Evolutionary conservation across 2,329 filamentous ascomycete genomes (phyloP).

Genomic region (Diaporthe sp.): DNA sequence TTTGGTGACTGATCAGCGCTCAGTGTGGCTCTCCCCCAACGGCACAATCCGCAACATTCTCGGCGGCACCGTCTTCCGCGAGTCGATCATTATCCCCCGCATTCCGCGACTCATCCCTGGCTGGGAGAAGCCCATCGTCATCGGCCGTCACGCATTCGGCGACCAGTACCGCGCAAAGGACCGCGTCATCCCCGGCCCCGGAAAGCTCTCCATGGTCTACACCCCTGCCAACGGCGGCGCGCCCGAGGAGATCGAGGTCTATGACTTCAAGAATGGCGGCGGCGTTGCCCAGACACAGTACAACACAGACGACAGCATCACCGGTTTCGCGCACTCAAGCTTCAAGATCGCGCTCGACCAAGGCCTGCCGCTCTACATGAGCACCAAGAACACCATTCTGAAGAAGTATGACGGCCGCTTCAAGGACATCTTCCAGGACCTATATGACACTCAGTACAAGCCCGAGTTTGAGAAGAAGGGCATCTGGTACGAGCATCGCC

Average conservation of each 20-base stretch:
- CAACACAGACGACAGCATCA: slow-evolving; percentile 97
- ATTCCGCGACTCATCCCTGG: slow-evolving; percentile 95
- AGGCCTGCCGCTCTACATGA: slow-evolving; percentile 96
- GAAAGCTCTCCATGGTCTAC: slow-evolving; percentile 95
- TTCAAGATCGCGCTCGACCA: slow-evolving; percentile 96
- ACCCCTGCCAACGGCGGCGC: slow-evolving; percentile 82
- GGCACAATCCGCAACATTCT: slow-evolving; percentile 84
- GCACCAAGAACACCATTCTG: slow-evolving; percentile 99
- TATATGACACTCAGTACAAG: slow-evolving; percentile 91
- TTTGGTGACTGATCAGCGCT: slow-evolving; percentile 33
- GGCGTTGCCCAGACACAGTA: slow-evolving; percentile 96
- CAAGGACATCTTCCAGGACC: slow-evolving; percentile 99
- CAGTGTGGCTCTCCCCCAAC: slow-evolving; percentile 98
- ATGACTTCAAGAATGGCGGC: slow-evolving; percentile 86
- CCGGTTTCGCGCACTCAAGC: slow-evolving; percentile 93
- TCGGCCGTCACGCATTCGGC: slow-evolving; percentile 97
- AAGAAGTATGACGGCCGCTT: slow-evolving; percentile 99
- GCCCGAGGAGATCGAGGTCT: slow-evolving; percentile 91
- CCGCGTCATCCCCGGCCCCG: slow-evolving; percentile 83
- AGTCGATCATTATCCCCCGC: slow-evolving; percentile 95
- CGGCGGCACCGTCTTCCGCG: slow-evolving; percentile 98
- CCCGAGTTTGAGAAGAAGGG: slow-evolving; percentile 89
- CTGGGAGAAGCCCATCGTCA: slow-evolving; percentile 99
- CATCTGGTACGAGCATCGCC: slow-evolving; percentile 99
- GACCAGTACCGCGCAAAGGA: slow-evolving; percentile 99